phyloP scores from a whole-genome alignment of 108 stramenopile species.

The Nitzschia putrida region DNA sequence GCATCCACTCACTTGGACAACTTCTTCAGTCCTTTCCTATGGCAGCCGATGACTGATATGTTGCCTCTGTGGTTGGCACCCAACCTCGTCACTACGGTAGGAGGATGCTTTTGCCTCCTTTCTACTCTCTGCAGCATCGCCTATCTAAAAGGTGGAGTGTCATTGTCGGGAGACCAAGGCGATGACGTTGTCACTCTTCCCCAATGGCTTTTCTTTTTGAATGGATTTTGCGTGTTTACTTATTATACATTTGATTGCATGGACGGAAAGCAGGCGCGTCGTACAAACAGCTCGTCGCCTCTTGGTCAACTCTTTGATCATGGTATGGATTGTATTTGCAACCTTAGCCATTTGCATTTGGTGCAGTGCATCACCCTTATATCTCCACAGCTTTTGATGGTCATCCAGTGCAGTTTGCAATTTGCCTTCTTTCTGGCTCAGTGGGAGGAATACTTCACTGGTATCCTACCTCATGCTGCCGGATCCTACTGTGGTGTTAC shows the following conservation, averaged over 20 bases:
- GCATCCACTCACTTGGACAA: slow-evolving; percentile 74
- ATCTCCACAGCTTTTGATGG: slow-evolving; percentile 50
- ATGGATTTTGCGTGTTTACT: slow-evolving; percentile 57
- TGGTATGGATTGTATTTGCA: slow-evolving; percentile 92
- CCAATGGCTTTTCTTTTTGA: slow-evolving; percentile 58
- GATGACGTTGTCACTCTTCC: slow-evolving; percentile 49
- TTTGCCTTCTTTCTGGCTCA: slow-evolving; percentile 90
- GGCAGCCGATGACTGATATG: slow-evolving; percentile 74
- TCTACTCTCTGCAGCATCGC: slow-evolving; percentile 58
- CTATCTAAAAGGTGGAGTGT: slow-evolving; percentile 11
- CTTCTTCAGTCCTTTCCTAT: slow-evolving; percentile 72
- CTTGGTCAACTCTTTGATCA: slow-evolving; percentile 97
- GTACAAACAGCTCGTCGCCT: slow-evolving; percentile 67
- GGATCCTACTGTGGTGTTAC: slow-evolving; percentile 77
- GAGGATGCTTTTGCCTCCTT: slow-evolving; percentile 63
- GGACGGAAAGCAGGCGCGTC: slow-evolving; percentile 88
- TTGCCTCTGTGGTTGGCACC: slow-evolving; percentile 90
- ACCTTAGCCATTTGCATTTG: slow-evolving; percentile 59
- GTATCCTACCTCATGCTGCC: slow-evolving; percentile 71
- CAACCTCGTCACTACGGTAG: slow-evolving; percentile 85
- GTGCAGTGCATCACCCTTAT: slow-evolving; percentile 50
- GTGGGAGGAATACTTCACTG: slow-evolving; percentile 96
- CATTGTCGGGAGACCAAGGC: slow-evolving; percentile 29
- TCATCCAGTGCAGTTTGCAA: slow-evolving; percentile 71
- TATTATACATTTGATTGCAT: slow-evolving; percentile 86